Evolutionary conservation across 2,329 filamentous ascomycete genomes (phyloP), one percentile per base, ranked within the genome.

Genomic region (Paraconiothyrium brasiliense): DNA sequence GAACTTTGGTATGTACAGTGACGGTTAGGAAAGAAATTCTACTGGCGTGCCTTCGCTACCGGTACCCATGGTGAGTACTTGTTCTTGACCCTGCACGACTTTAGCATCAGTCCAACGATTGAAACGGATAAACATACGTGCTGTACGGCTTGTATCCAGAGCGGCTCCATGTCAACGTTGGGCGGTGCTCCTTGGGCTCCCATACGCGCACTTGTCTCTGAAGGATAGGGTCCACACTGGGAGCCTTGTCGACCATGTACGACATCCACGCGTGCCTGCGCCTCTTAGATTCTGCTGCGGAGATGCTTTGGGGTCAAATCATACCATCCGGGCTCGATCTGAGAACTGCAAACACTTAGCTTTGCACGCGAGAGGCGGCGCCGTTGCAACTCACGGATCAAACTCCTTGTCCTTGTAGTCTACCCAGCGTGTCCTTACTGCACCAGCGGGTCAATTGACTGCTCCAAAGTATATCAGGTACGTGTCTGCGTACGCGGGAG

Each of bases 401-500:
- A 86, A 92, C 80, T 98, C 93, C 73, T 92, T 85, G 80, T 92
- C 86, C 83, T 93, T 94, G 86, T 96, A 99, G 81, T 98, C 94
- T 67, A 99, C 92, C 95, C 96, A 99, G 85, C 94, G 89, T 71
- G 93, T 97, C 76, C 94, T 91, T 74, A 97, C 93, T 95, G 72
- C 58, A 22, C 41, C 51, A 14, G 30, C 30, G 16, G 22, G 63
- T 74, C 65, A 68, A 58, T 60, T 52, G 51, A 51, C 37, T 52
- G 32, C 48, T 61, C 55, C 13, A 44, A 22, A 37, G 8, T 7
- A n/a, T 27, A 11, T 4, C 16, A 16, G 16, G 10, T 11, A 5
- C 13, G 9, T 47, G n/a, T 16, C 5, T 16, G 73, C 90, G 78
- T 85, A 97, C 92, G 85, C 61, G 95, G 95, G 62, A 99, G 86